phyloP scores from a whole-genome alignment of 2,329 filamentous ascomycete genomes.

The Ascosphaera pollenicola region DNA sequence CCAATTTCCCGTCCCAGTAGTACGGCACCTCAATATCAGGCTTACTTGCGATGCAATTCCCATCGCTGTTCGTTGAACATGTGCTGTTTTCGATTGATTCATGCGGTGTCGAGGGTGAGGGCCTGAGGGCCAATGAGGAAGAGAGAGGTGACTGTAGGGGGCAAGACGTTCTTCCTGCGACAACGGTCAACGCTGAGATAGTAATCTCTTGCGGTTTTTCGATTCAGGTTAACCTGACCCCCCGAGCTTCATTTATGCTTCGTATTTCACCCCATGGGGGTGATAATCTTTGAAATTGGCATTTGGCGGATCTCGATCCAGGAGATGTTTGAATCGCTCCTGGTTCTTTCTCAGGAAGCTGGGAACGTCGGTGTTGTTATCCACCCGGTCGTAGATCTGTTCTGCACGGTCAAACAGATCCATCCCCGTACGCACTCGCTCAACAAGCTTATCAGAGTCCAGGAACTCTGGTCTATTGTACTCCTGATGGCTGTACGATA shows the following conservation, averaged over 20 bases:
- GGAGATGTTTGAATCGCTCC: constrained; percentile 15
- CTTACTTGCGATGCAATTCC: no score
- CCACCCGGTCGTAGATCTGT: constrained; percentile 27
- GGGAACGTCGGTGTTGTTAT: constrained; percentile 32
- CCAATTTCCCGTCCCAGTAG: not conserved
- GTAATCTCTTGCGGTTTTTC: no score
- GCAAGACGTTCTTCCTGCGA: no score
- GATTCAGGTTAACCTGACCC: no score
- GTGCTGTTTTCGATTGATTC: no score
- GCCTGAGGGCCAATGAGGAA: no score
- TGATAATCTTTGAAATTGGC: constrained; percentile 18
- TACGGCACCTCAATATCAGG: not conserved
- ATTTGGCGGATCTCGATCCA: constrained; percentile 18
- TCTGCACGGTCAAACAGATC: constrained; percentile 32
- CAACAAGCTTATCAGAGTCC: constrained; percentile 27
- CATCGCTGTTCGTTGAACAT: no score
- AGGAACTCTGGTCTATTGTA: constrained; percentile 29
- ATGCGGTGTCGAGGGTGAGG: no score
- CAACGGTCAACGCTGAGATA: no score
- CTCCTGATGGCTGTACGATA: constrained; percentile 31
- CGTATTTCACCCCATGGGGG: no score
- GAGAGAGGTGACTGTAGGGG: no score
- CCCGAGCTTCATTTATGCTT: no score
- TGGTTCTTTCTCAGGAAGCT: constrained; percentile 18
- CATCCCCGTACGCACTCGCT: constrained; percentile 27